These are phyloP conservation scores for Zymoseptoria tritici DNA, from an alignment of 2,329 filamentous ascomycete species.

Conservation along the genomic window DNA sequence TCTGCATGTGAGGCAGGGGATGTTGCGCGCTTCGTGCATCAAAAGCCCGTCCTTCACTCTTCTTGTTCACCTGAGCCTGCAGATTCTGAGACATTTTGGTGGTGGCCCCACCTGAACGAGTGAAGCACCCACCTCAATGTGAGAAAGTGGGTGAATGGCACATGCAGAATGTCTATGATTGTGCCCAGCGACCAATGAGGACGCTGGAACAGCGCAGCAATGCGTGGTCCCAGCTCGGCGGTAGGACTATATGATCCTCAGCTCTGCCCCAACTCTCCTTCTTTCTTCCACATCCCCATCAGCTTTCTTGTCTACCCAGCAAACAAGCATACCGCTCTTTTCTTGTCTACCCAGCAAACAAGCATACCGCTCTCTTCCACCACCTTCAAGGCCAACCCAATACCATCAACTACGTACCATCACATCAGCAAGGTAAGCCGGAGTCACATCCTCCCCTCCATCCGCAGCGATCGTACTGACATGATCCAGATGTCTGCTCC, in stretches of 20 bases:
- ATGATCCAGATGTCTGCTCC: conserved; percentile 9
- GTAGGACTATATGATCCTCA: neutral
- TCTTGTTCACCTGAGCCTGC: neutral
- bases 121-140: neutral
- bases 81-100: neutral
- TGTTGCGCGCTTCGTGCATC: neutral
- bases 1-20: neutral
- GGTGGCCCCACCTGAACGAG: neutral
- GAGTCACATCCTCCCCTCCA: neutral
- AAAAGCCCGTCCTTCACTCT: neutral
- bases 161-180: neutral
- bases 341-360: neutral
- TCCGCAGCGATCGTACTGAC: neutral
- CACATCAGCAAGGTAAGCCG: neutral
- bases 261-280: neutral
- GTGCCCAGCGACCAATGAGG: neutral
- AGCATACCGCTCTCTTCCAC: conserved; percentile 2
- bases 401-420: neutral
- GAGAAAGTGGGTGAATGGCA: neutral
- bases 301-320: neutral
- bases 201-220: neutral
- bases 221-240: neutral
- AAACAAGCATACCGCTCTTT: too few relatives aligned
- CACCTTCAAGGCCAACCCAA: neutral
- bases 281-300: conserved; percentile 5